Percentiles rank a stretch among this genome's conserved stretches.
Evolutionary conservation across 1,139 yeast species (phyloP).

Genomic region (Spencermartinsiella ligniputridi): DNA sequence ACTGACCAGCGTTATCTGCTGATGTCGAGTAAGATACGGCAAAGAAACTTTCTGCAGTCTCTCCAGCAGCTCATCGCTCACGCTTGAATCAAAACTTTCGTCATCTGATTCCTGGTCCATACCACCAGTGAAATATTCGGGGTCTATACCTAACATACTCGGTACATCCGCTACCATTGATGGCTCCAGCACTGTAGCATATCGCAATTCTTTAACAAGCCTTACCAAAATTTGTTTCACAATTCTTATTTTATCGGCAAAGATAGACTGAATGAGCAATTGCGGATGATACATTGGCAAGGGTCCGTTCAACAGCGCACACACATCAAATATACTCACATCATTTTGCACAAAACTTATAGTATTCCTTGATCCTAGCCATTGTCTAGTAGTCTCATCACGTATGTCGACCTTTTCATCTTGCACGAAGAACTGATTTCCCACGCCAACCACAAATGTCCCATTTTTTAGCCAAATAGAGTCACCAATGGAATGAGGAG

Average conservation of each 20-base stretch:
- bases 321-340: constrained; percentile 58
- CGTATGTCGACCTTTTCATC: constrained; percentile 62
- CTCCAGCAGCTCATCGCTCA: constrained; percentile 51
- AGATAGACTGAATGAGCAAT: constrained; percentile 69
- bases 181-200: constrained; percentile 38
- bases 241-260: constrained; percentile 53
- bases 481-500: constrained; percentile 82
- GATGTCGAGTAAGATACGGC: constrained; percentile 85
- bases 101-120: constrained; percentile 37
- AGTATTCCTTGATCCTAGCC: constrained; percentile 30
- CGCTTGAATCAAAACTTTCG: constrained; percentile 41
- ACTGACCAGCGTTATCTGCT: constrained; percentile 75
- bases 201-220: constrained; percentile 48
- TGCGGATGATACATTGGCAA: constrained; percentile 92
- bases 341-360: constrained; percentile 28
- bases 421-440: constrained; percentile 81
- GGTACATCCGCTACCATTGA: constrained; percentile 26
- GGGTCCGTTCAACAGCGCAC: constrained; percentile 79
- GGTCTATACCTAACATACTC: constrained; percentile 20
- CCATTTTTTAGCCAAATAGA: constrained; percentile 83
- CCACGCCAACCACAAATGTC: constrained; percentile 75
- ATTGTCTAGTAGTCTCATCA: constrained; percentile 44
- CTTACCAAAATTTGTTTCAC: constrained; percentile 56
- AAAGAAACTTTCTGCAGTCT: constrained; percentile 60
- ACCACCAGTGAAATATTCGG: constrained; percentile 17